Conservation (phyloP, 225 moss, liverwort and hornwort species). For the Thuidium tamariscinum region DNA sequence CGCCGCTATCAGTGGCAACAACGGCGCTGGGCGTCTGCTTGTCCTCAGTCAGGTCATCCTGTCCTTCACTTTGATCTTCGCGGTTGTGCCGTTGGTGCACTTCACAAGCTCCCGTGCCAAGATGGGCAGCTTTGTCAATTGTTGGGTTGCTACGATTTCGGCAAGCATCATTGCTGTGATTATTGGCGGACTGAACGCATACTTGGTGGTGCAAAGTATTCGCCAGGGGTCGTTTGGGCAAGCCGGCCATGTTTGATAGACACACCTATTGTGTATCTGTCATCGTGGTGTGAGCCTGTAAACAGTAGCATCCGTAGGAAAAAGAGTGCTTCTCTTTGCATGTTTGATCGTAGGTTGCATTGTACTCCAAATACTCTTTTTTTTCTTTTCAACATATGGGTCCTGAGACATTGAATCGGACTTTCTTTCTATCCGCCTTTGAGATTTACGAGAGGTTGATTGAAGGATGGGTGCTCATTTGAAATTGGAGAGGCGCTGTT, state of each 20-base stretch:
- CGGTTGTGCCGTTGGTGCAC: constrained; percentile 82
- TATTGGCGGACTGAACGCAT: constrained; percentile 27
- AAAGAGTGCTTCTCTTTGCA: background rate
- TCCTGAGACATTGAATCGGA: background rate
- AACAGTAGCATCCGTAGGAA: background rate
- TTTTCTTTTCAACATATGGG: background rate
- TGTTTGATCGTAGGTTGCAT: background rate
- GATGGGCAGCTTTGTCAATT: constrained; percentile 72
- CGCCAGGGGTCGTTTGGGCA: constrained; percentile 22
- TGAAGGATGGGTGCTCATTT: background rate
- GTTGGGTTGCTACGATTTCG: constrained; percentile 8
- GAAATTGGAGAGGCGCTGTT: background rate
- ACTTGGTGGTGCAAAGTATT: constrained; percentile 42
- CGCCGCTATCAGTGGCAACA: constrained; percentile 60
- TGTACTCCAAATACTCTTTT: background rate
- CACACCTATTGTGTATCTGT: background rate
- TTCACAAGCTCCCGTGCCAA: constrained; percentile 76
- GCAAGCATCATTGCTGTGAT: constrained; percentile 11
- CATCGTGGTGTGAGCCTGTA: background rate
- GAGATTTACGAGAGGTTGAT: background rate
- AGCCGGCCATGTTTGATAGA: constrained; percentile 24
- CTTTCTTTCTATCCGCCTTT: background rate
- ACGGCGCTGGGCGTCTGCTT: constrained; percentile 65
- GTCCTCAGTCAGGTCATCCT: constrained; percentile 86
- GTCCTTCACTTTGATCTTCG: constrained; percentile 76